Base-by-base conservation (phyloP, 768 basidiomycete genomes). In the Lanmaoa rubissima region DNA sequence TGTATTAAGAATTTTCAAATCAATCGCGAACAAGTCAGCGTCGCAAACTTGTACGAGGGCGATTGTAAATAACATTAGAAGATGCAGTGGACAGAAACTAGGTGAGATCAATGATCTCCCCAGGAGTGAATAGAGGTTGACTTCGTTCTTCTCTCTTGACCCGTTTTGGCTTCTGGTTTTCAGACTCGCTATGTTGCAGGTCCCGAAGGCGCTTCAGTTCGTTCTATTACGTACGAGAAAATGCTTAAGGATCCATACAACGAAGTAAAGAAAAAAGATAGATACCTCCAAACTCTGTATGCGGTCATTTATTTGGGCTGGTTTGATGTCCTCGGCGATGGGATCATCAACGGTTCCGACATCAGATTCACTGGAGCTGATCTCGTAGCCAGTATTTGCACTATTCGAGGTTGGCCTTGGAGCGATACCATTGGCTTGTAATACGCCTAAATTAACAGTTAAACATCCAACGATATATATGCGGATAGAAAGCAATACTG, bases 361-460 rank as follows among this genome's bases (percentile, higher is more conserved):
- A 21, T 31, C n/a, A 16, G 24, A 17, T 16, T 54, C 59, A 40
- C 13, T 4, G 13, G 19, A 21, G 5, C 8, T 9, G 48, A 34
- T 34, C 21, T 42, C 51, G 2, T 9, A 26, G 14, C 4, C 17
- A 28, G 26, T 14, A 21, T 10, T 16, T 17, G 36, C 9, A 35
- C 2, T 8, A 7, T 8, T 39, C 24, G 51, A 11, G 19, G 8
- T 10, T 13, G 55, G 39, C 21, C 45, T 48, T 44, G 53, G 62
- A 17, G 45, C 63, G n/a, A 69, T 57, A 7, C 59, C 62, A 43
- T 61, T 59, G 12, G 65, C 65, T 40, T 61, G 62, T 5, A 68
- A 53, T 5, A 65, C 17, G 10, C 35, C 68, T 69, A 19, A 26
- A 42, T 47, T 8, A 2, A 48, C 14, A 34, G 35, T 52, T 3